Conservation (phyloP, 139 green algal genomes). For the Spirogloea muscicola region DNA sequence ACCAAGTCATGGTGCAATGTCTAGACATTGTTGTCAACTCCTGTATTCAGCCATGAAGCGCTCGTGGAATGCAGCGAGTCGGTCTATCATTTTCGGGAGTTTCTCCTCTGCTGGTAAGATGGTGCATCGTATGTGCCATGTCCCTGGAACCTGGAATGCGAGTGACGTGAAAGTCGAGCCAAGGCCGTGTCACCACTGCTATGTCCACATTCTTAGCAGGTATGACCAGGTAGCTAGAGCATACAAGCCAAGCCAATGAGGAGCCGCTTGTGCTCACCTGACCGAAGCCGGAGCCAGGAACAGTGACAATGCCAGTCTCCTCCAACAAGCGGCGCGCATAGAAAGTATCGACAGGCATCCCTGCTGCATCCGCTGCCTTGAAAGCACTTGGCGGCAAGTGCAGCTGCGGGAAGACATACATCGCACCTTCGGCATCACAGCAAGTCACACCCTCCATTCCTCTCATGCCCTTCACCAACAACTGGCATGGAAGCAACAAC, state of each 20-base stretch:
- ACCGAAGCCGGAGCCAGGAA: conserved; percentile 86
- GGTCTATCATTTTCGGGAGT: conserved; percentile 28
- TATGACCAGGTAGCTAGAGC: too few species aligned
- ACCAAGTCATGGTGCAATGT: too few species aligned
- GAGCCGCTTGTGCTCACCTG: too few species aligned
- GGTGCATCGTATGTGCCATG: conserved; percentile 28
- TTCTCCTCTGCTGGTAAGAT: conserved; percentile 33
- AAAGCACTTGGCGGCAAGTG: conserved; percentile 62
- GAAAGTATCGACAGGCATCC: conserved; percentile 77
- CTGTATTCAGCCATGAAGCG: conserved; percentile 15
- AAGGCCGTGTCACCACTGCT: not conserved
- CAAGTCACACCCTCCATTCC: conserved; percentile 84
- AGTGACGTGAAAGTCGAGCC: not conserved
- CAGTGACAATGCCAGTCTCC: conserved; percentile 84
- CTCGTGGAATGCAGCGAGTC: conserved; percentile 21
- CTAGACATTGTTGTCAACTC: conserved; percentile 3
- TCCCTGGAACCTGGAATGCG: not conserved
- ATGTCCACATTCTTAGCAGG: not conserved
- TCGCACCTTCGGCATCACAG: conserved; percentile 72
- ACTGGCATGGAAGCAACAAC: too few species aligned
- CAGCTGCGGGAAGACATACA: conserved; percentile 51
- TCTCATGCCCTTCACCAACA: conserved; percentile 62
- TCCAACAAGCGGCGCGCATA: conserved; percentile 86
- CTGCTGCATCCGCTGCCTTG: conserved; percentile 59
- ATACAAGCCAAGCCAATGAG: too few species aligned